A percentile compares a stretch with the other conserved stretches of the same genome.
Evolutionary conservation across 129 eudicot genomes (phyloP).

Genomic region (Daucus carota): DH1_v3.0 NC_030385.2:42456001-42456500

Average conservation of each 20-base stretch:
- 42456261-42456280: background rate
- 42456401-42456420: slow-evolving; percentile 13
- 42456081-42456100: no score
- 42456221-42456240: slow-evolving; percentile 5
- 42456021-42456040: no score
- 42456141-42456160: no score
- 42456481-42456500: slow-evolving; percentile 28
- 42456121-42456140: background rate
- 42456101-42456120: background rate
- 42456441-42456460: slow-evolving; percentile 22
- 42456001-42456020: no score
- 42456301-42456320: background rate
- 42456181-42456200: background rate
- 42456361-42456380: slow-evolving; percentile 34
- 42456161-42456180: no score
- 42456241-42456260: background rate
- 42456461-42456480: slow-evolving; percentile 22
- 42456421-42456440: slow-evolving; percentile 14
- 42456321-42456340: slow-evolving; percentile 25
- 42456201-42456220: background rate
- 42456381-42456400: slow-evolving; percentile 6
- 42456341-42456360: slow-evolving; percentile 29
- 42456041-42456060: no score
- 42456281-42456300: no score
- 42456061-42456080: no score